Evolutionary conservation across 345 rosid species (phyloP).

Genomic region (Arabis hirsuta): DNA sequence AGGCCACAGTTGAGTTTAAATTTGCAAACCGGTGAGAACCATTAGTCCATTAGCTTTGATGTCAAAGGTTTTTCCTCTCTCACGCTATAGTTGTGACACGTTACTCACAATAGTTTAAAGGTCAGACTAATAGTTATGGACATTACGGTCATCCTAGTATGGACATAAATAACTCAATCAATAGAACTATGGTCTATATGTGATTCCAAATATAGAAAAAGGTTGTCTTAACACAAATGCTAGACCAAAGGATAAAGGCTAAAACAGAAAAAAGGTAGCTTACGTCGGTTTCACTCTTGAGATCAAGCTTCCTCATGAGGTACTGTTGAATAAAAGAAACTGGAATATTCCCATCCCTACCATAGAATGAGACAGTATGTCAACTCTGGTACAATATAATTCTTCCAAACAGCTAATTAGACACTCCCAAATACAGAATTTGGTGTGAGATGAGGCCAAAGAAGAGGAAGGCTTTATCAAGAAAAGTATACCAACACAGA

Average conservation of each 20-base stretch:
- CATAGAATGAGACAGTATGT: constrained; percentile 17
- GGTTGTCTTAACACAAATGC: neutral
- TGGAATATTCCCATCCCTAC: constrained; percentile 87
- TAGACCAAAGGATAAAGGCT: constrained; percentile 17
- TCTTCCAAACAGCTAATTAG: constrained; percentile 13
- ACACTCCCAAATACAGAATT: constrained; percentile 14
- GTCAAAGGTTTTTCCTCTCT: constrained; percentile 50
- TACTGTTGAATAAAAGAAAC: constrained; percentile 88
- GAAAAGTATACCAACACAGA: neutral
- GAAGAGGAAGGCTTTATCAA: neutral
- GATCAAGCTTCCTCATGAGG: constrained; percentile 82
- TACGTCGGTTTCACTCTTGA: constrained; percentile 79
- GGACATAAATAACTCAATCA: neutral
- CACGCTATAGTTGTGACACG: neutral
- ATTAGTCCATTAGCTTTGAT: constrained; percentile 1
- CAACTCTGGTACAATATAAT: constrained; percentile 18
- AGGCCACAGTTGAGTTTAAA: neutral
- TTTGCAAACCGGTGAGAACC: neutral
- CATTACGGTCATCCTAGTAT: neutral
- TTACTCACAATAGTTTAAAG: constrained; percentile 3
- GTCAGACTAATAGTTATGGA: constrained; percentile 12
- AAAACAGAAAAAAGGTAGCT: constrained; percentile 34
- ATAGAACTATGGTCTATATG: neutral
- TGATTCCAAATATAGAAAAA: neutral
- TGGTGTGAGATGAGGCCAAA: constrained; percentile 20